Evolutionary conservation across 2,329 filamentous ascomycete genomes (phyloP), one percentile per base, ranked within the genome.

Genomic region (Pestalotiopsis sp.): DNA sequence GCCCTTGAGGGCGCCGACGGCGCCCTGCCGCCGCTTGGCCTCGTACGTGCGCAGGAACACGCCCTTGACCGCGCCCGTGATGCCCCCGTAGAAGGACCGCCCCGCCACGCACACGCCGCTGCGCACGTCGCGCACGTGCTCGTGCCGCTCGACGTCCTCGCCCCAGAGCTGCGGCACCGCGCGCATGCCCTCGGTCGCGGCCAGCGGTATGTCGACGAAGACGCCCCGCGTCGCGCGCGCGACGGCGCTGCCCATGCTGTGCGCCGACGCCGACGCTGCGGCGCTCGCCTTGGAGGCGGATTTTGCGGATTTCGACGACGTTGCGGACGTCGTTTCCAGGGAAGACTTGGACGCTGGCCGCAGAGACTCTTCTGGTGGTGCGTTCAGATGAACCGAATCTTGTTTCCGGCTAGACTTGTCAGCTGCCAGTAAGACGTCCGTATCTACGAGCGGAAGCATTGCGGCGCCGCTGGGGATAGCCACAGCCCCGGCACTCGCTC

Each of bases 111-210:
- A 66, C 4, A 70, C 67, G 3, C 71, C 71, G 49, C 71, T 71
- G 27, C 69, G 69, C 14, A 72, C 70, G 9, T 60, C 70, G 61
- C 70, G 25, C 5, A 62, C 38, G 36, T 62, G 59, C 12, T 62
- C 27, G 36, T 62, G 71, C 40, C 61, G 56, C 62, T 66, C 64
- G 7, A 73, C 72, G 4, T 56, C 38, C 4, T 73, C 71, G 1
- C 72, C 72, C 63, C 70, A 72, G 4, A 73, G 58, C 41, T 68
- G 68, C 2, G 71, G 72, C 9, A 72, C 71, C 1, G 70, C 71
- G n/a, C 72, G 66, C 23, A 72, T 57, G 9, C 71, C 72, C 41
- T 73, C 71, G 2, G 71, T 71, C 23, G 69, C 71, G 1, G 71
- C 72, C 14, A 73, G 59, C 2, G 71, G 72, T 0, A 73, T 71